Evolutionary conservation across 805 yeast genomes (phyloP).

Genomic region (Wickerhamomyces subpelliculosus): DNA sequence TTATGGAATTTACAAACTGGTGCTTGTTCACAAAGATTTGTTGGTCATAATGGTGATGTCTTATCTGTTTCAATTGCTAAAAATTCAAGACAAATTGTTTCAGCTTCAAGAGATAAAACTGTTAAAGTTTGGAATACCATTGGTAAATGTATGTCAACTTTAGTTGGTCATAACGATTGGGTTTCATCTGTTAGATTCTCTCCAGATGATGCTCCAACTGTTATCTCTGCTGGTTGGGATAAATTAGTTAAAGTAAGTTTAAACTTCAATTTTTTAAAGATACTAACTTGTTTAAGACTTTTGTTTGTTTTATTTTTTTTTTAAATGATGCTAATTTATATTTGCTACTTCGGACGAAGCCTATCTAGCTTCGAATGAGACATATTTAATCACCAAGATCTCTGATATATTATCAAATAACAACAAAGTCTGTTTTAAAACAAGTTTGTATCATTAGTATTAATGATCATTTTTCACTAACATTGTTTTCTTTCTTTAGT

Average conservation of each 20-base stretch:
- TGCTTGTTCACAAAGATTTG: conserved; percentile 82
- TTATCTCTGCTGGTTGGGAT: conserved; percentile 98
- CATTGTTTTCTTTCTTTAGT: conserved; percentile 47
- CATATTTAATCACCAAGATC: conserved; percentile 97
- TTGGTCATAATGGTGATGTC: conserved; percentile 97
- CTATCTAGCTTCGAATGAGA: conserved; percentile 77
- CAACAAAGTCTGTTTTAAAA: neutral
- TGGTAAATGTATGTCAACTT: conserved; percentile 94
- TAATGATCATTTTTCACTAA: conserved; percentile 32
- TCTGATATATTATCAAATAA: conserved; percentile 53
- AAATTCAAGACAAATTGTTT: conserved; percentile 95
- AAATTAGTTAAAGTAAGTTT: conserved; percentile 96
- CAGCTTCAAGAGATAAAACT: conserved; percentile 99
- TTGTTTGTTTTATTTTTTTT: conserved; percentile 4
- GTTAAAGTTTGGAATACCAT: conserved; percentile 99
- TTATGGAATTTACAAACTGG: conserved; percentile 96
- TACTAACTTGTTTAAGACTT: neutral
- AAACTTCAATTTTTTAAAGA: conserved; percentile 3
- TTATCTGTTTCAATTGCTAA: conserved; percentile 93
- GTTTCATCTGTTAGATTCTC: conserved; percentile 97
- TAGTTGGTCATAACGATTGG: conserved; percentile 98
- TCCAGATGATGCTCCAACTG: conserved; percentile 70
- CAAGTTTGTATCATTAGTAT: neutral
- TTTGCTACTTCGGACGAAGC: conserved; percentile 99
- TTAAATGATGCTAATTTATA: conserved; percentile 72